phyloP scores from a whole-genome alignment of 2,329 filamentous ascomycete species.

The Trichoderma afroharzianum region DNA sequence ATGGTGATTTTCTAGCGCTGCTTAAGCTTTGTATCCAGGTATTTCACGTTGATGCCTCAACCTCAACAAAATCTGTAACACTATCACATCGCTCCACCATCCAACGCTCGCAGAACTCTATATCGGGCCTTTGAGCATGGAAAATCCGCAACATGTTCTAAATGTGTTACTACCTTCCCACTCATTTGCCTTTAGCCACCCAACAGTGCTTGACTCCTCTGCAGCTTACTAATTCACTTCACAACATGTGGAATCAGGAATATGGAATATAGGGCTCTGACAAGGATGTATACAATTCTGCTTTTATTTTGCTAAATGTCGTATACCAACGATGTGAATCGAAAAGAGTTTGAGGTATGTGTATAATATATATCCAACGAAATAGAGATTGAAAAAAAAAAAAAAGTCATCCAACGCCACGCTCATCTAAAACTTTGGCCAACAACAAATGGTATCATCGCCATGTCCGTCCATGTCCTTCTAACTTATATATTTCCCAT shows the following conservation, averaged over 20 bases:
- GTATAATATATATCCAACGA: neutral
- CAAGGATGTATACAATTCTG: neutral
- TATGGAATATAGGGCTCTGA: too few relatives aligned
- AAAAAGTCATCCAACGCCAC: conserved; percentile 10
- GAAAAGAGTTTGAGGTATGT: neutral
- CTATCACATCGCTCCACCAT: neutral
- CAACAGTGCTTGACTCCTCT: neutral
- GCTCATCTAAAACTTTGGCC: conserved; percentile 15
- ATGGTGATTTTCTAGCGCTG: neutral
- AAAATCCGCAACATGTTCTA: neutral
- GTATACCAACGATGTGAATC: neutral
- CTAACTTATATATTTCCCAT: conserved; percentile 9
- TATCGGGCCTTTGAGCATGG: neutral
- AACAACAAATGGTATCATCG: conserved; percentile 17
- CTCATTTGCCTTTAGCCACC: neutral
- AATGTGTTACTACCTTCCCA: neutral
- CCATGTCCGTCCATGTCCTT: conserved; percentile 14
- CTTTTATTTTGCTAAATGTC: neutral
- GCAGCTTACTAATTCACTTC: neutral
- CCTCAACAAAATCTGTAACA: neutral
- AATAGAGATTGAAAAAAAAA: neutral
- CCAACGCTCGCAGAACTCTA: neutral
- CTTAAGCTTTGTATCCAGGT: neutral
- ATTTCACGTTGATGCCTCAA: neutral
- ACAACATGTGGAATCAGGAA: neutral